Conservation (phyloP, 495 filamentous ascomycete genomes). For the Aspergillus carlsbadensis region DNA sequence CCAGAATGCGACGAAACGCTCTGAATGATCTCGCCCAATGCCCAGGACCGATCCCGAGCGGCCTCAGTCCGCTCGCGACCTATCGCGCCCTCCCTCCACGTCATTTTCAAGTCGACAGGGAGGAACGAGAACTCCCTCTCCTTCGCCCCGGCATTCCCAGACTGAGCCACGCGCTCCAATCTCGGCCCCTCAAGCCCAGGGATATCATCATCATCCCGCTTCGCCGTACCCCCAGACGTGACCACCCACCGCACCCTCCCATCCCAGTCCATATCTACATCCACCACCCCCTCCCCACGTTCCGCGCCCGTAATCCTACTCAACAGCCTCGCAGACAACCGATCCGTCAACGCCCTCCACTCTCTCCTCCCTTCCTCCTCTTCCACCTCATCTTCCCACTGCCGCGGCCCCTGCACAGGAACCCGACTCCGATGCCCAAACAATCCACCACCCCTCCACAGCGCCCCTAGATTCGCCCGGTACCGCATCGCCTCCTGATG, state of each 20-base stretch:
- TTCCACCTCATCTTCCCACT: slow-evolving; percentile 25
- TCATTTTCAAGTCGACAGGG: slow-evolving; percentile 53
- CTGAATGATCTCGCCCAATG: slow-evolving; percentile 54
- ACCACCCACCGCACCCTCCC: slow-evolving; percentile 42
- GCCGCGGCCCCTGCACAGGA: slow-evolving; percentile 9
- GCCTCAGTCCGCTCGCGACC: slow-evolving; percentile 72
- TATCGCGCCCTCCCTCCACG: slow-evolving; percentile 66
- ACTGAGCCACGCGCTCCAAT: too few relatives aligned
- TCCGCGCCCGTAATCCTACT: slow-evolving; percentile 36
- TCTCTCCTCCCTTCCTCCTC: slow-evolving; percentile 35
- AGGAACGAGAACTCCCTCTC: slow-evolving; percentile 48
- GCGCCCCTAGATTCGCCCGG: slow-evolving; percentile 37
- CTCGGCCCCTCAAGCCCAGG: slow-evolving; percentile 40
- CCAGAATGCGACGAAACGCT: slow-evolving; percentile 18
- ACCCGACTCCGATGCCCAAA: slow-evolving; percentile 45
- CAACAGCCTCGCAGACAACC: slow-evolving; percentile 38
- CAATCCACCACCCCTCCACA: slow-evolving; percentile 44
- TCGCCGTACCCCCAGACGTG: slow-evolving; percentile 46
- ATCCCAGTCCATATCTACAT: slow-evolving; percentile 32
- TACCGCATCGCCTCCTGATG: slow-evolving; percentile 38
- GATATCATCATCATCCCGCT: slow-evolving; percentile 48
- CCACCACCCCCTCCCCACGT: slow-evolving; percentile 13
- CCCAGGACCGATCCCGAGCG: slow-evolving; percentile 71
- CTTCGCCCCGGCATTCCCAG: slow-evolving; percentile 17
- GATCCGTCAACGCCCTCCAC: slow-evolving; percentile 43